Evolutionary conservation across 305 asterid species (phyloP).

Genomic region (Plantago coronopus): DNA sequence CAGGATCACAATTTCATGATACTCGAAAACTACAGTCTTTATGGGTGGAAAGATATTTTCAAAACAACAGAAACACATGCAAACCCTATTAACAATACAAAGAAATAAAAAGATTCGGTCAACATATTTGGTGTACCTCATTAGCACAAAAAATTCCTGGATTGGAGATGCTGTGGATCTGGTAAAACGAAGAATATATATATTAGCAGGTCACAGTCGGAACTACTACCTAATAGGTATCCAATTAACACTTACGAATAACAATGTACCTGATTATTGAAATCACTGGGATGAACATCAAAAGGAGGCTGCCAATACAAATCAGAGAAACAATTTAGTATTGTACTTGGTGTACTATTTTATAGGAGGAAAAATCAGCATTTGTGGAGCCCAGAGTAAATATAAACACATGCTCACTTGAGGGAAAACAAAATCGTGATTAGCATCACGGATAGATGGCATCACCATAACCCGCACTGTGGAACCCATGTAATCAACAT

Average conservation of each 20-base stretch:
- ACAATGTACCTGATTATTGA: constrained; percentile 62
- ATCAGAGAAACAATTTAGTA: constrained; percentile 18
- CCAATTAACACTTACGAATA: constrained; percentile 7
- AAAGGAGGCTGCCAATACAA: constrained; percentile 76
- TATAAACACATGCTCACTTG: constrained; percentile 47
- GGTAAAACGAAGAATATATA: constrained; percentile 20
- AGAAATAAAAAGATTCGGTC: constrained; percentile 8
- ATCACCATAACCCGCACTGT: constrained; percentile 65
- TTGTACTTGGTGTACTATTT: constrained; percentile 13
- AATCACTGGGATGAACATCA: constrained; percentile 44
- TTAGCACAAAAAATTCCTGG: constrained; percentile 81
- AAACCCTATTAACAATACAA: background rate
- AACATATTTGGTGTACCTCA: constrained; percentile 46
- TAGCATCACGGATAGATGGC: constrained; percentile 90
- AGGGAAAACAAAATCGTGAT: constrained; percentile 90
- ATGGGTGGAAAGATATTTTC: too few species aligned
- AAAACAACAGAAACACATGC: too few species aligned
- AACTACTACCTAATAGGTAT: background rate
- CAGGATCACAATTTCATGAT: too few species aligned
- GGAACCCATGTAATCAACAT: constrained; percentile 88
- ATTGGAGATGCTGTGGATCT: constrained; percentile 73
- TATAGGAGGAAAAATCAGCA: constrained; percentile 20
- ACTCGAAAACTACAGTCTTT: too few species aligned
- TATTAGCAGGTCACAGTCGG: constrained; percentile 19
- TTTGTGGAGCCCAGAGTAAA: constrained; percentile 1